These are phyloP conservation scores for Globisporangium acanthophoron DNA, from an alignment of 352 stramenopile species.

Conservation along the genomic window DNA sequence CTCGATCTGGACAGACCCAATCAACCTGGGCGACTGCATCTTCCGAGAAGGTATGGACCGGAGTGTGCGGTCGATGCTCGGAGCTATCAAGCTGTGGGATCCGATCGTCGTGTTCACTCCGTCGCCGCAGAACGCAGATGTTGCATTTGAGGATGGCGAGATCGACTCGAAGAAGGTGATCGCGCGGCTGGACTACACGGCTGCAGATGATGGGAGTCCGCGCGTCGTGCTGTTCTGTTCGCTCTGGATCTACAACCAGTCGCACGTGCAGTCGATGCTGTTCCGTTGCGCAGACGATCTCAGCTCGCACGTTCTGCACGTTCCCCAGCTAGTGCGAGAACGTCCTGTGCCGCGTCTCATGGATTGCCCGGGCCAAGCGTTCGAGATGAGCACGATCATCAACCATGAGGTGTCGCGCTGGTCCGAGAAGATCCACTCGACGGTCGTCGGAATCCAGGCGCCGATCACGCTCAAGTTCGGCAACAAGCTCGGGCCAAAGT, in stretches of 20 bases:
- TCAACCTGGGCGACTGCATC: slow-evolving; percentile 77
- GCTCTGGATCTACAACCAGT: slow-evolving; percentile 90
- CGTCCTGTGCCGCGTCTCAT: slow-evolving; percentile 72
- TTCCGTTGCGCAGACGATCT: slow-evolving; percentile 66
- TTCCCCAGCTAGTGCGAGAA: slow-evolving; percentile 61
- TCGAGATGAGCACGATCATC: slow-evolving; percentile 85
- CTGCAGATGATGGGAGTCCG: slow-evolving; percentile 74
- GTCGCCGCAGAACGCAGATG: slow-evolving; percentile 38
- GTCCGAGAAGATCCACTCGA: slow-evolving; percentile 86
- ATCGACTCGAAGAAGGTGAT: slow-evolving; percentile 56
- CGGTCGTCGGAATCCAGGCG: slow-evolving; percentile 79
- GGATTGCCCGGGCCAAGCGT: slow-evolving; percentile 76
- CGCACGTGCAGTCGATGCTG: slow-evolving; percentile 71
- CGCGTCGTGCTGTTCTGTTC: slow-evolving; percentile 81
- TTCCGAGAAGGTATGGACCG: slow-evolving; percentile 74
- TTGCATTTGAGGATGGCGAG: slow-evolving; percentile 67
- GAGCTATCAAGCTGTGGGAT: slow-evolving; percentile 43
- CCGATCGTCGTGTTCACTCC: slow-evolving; percentile 71
- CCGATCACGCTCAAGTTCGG: slow-evolving; percentile 77
- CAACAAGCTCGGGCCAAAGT: slow-evolving; percentile 57
- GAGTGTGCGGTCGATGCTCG: slow-evolving; percentile 55
- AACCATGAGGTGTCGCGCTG: slow-evolving; percentile 78
- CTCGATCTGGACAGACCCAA: slow-evolving; percentile 69
- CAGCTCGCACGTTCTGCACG: slow-evolving; percentile 31
- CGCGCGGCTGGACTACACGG: slow-evolving; percentile 80